Base-by-base conservation (phyloP, 2,329 filamentous ascomycete species). In the Fusarium guadeloupense region DNA sequence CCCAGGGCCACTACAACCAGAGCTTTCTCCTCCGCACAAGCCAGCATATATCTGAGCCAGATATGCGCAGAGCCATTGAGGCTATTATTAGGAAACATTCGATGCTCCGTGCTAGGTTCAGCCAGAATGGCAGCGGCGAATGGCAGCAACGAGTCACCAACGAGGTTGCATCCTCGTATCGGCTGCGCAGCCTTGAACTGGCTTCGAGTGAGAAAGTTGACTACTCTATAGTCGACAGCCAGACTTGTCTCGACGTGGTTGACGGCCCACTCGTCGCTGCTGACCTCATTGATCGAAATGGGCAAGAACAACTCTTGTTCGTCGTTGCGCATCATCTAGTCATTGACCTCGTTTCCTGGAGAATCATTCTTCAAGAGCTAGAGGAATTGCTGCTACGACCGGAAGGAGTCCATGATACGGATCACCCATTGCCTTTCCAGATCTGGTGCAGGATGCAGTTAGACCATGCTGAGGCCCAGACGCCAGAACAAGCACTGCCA, bases 281-380 rank as follows among this genome's bases (percentile, higher is more conserved):
- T 4, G 52, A 67, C 6, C 43, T 67, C 2, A 59, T 67, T 6
- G 20, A 62, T 5, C 14, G 38, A 19, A 20, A 51, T 1, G n/a
- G 33, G 3, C 54, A 67, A n/a, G 33, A 67, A 3, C 70, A 76
- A 17, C 59, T 68, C 3, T 31, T 78, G 6, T 77, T 77, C 23
- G 47, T 80, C 9, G 71, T 71, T 3, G 69, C 69, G 0, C 76
- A 78, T 28, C 76, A 78, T 47, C 57, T 78, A 0, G 70, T 77
- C 5, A 76, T 81, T 25, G 79, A 81, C 40, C 69, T 82, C 2
- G 80, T 82, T 1, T 80, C 79, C 0, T 82, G 80, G 80, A 70
- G 78, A 25, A 69, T 81, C 5, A 68, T 82, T 1, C 70, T 67
- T 0, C 57, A 67, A 9, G 64, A 67, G 5, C n/a, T 67, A 0